Evolutionary conservation across 2,329 filamentous ascomycete genomes (phyloP), one percentile per base, ranked within the genome.

Genomic region (Tolypocladium cylindrosporum): DNA sequence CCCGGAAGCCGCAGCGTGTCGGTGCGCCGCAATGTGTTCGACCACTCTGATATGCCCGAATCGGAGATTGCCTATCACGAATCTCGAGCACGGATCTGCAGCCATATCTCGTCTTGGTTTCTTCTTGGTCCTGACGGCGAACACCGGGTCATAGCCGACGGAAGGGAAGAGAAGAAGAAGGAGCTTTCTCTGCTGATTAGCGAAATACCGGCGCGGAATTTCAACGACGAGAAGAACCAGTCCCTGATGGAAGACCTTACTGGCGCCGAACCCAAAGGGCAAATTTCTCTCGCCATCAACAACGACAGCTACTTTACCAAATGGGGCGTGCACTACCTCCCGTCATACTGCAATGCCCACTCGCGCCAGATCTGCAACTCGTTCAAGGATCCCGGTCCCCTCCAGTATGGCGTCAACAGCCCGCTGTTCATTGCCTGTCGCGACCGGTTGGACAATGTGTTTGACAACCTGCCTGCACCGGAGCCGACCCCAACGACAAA

Each of bases 241-340:
- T 77, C 79, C 0, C 71, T 86, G 2, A 66, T 80, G 58, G 65
- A 74, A 34, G 83, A 86, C 58, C 69, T 86, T 11, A 65, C 63
- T 8, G 75, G 75, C 6, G 58, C 70, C 2, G 67, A 72, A 2
- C 73, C 77, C 2, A 66, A 70, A 2, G 82, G 82, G 2, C 81
- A 85, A 60, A 72, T 84, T 21, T 69, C 67, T 7, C 67, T 82
- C 19, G 82, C 82, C 0, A 64, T 84, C 2, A 67, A 69, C 2
- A 64, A 62, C 0, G 21, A 57, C 0, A 59, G 64, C 0, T 77
- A 76, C 63, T 83, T 78, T 62, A 4, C 42, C 2, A 74, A 69
- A 66, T 87, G 83, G 84, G 83, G 83, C 9, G 64, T 66, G 6
- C 82, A 86, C 66, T 87, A 82, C 65, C 75, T 86, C 7, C 78